Percentiles rank a stretch among this genome's conserved stretches.
These are phyloP conservation scores for Thozetella sp. DNA, from an alignment of 495 filamentous ascomycete genomes.

Conservation along the genomic window DNA sequence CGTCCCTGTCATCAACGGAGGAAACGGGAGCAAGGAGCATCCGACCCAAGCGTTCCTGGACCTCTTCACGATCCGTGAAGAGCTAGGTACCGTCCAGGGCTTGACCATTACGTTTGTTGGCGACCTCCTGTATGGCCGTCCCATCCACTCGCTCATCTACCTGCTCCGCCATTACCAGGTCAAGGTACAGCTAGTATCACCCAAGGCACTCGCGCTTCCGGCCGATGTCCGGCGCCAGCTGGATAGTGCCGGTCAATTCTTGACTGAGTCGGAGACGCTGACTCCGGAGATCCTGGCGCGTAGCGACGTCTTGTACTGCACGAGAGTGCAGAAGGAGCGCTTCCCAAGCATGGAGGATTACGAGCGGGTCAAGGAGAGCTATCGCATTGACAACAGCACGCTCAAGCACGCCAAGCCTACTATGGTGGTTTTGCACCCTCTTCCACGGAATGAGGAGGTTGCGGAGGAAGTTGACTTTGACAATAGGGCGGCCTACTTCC, in stretches of 20 bases:
- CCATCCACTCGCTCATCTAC: conserved; percentile 92
- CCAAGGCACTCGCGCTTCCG: conserved; percentile 76
- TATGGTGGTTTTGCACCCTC: conserved; percentile 93
- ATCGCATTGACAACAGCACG: conserved; percentile 87
- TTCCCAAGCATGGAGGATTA: conserved; percentile 80
- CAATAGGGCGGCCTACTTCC: conserved; percentile 94
- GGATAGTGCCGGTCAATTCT: conserved; percentile 70
- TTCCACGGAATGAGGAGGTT: conserved; percentile 91
- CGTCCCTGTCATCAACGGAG: conserved; percentile 94
- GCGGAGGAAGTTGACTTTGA: conserved; percentile 96
- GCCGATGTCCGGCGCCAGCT: conserved; percentile 70
- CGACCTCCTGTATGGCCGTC: conserved; percentile 89
- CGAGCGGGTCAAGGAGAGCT: conserved; percentile 82
- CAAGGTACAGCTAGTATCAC: conserved; percentile 86
- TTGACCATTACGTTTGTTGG: conserved; percentile 95
- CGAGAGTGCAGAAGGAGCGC: conserved; percentile 93
- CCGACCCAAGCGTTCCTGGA: conserved; percentile 99
- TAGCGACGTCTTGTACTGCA: conserved; percentile 94
- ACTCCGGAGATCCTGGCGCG: conserved; percentile 81
- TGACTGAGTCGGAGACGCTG: conserved; percentile 72
- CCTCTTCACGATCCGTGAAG: conserved; percentile 96
- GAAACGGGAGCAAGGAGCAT: conserved; percentile 93
- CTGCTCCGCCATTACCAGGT: conserved; percentile 94
- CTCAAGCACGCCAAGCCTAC: conserved; percentile 87
- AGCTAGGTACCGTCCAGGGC: conserved; percentile 90